Evolutionary conservation across 768 basidiomycete genomes (phyloP).

Genomic region (Trametes sanguinea): DNA sequence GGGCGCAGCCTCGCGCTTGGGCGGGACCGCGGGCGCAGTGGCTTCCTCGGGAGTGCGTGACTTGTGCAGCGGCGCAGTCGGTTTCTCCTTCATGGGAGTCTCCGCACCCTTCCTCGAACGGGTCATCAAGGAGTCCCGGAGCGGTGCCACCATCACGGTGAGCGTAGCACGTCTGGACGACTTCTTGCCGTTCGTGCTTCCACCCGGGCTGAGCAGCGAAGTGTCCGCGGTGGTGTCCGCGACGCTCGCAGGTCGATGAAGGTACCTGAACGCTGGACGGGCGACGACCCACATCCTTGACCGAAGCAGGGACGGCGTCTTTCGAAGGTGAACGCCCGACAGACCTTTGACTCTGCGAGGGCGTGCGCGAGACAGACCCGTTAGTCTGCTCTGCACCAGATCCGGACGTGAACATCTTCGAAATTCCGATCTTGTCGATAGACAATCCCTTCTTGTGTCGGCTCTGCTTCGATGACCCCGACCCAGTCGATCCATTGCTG

Average conservation of each 20-base stretch:
- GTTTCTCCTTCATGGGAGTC: slow-evolving; percentile 37
- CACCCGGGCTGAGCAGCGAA: slow-evolving; percentile 40
- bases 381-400: slow-evolving; percentile 36
- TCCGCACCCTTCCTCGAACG: slow-evolving; percentile 31
- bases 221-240: slow-evolving; percentile 28
- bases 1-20: slow-evolving; percentile 22
- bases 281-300: slow-evolving; percentile 27
- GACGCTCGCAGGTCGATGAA: slow-evolving; percentile 18
- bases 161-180: slow-evolving; percentile 79
- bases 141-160: slow-evolving; percentile 83
- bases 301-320: slow-evolving; percentile 28
- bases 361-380: slow-evolving; percentile 42
- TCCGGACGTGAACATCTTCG: slow-evolving; percentile 65
- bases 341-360: slow-evolving; percentile 42
- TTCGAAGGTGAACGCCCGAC: slow-evolving; percentile 24
- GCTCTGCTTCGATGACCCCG: slow-evolving; percentile 40
- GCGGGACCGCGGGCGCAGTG: slow-evolving; percentile 18
- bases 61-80: slow-evolving; percentile 26
- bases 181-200: slow-evolving; percentile 41
- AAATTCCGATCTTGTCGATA: slow-evolving; percentile 76
- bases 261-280: slow-evolving; percentile 38
- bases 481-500: slow-evolving; percentile 25
- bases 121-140: slow-evolving; percentile 54
- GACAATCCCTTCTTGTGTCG: slow-evolving; percentile 72
- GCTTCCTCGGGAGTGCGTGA: slow-evolving; percentile 11